Base-by-base conservation (phyloP, 179 eudicot genomes). In the Amaranthus tricolor region DNA sequence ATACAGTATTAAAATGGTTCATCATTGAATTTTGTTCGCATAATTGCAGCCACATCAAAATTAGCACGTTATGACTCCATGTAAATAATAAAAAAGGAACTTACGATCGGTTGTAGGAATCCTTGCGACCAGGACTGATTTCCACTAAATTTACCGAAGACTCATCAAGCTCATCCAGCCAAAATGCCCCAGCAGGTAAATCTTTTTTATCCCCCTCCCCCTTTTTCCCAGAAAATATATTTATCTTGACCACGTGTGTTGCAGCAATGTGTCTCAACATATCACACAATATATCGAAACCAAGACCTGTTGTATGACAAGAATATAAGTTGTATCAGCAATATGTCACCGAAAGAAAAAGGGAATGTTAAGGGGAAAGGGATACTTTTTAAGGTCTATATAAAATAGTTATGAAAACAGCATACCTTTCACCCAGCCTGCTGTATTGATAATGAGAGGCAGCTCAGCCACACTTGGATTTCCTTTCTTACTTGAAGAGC, bases 381-480 rank as follows among this genome's bases (percentile, higher is more conserved):
- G 52, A 60, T 31, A 24, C n/a, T 40, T 70, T 44, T 54, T 51
- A 72, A 49, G 21, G n/a, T 65, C 44, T 31, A 60, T 43, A 49
- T 68, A 58, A 71, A 59, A 66, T 20, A 31, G 52, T 24, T 66
- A 48, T 5, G 10, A 21, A 14, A 20, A 43, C 45, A 74, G 64
- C 43, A 71, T 66, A 88, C 98, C 98, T 92, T 94, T 94, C 44
- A 90, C 96, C 97, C 97, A 94, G 61, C 97, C 98, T 60, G 94
- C 85, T 62, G 96, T 94, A 76, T 94, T 92, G 56, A 92, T 80
- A 72, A 94, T 87, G 63, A 94, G 90, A 49, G 98, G 98, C 78
- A 88, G 62, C 67, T 75, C 87, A 62, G 76, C 54, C 74, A 72
- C 62, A 31, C 73, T 78, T 57, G 82, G 74, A 78, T 64, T 78